phyloP scores from a whole-genome alignment of 495 filamentous ascomycete genomes.

The Apiosordaria backusii region DNA sequence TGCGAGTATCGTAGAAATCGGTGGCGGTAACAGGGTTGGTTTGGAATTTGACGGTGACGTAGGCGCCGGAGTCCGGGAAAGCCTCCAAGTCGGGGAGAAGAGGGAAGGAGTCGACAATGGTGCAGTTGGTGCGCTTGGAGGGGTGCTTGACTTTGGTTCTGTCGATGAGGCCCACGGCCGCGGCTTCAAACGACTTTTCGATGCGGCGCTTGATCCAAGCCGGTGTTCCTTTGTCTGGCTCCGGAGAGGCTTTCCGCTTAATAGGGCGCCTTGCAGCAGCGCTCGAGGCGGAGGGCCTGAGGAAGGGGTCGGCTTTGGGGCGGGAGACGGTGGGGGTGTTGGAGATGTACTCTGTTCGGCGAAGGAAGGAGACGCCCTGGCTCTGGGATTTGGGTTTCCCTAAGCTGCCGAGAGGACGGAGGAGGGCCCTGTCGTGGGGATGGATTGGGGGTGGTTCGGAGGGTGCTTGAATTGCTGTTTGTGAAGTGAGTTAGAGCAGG shows the following conservation, averaged over 20 bases:
- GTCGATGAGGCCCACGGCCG: conserved; percentile 61
- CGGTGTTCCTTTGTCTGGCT: conserved; percentile 66
- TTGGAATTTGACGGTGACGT: conserved; percentile 83
- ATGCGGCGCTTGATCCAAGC: conserved; percentile 76
- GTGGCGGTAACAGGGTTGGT: conserved; percentile 67
- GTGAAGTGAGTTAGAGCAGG: not conserved
- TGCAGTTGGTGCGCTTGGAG: conserved; percentile 64
- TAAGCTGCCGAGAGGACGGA: conserved; percentile 73
- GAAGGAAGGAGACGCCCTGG: conserved; percentile 82
- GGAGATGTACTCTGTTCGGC: conserved; percentile 93
- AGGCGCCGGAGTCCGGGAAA: conserved; percentile 81
- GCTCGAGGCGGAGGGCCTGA: conserved; percentile 40
- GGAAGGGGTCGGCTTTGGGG: conserved; percentile 26
- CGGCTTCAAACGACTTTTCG: conserved; percentile 80
- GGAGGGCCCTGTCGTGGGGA: conserved; percentile 74
- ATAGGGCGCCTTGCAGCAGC: conserved; percentile 37
- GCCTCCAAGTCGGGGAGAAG: conserved; percentile 84
- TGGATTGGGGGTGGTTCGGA: conserved; percentile 66
- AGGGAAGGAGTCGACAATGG: conserved; percentile 74
- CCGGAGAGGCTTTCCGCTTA: conserved; percentile 42
- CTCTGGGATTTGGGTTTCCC: conserved; percentile 68
- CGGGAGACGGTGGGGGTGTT: conserved; percentile 68
- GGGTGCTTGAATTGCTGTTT: conserved; percentile 73
- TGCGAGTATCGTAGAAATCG: conserved; percentile 67
- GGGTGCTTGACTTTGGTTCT: conserved; percentile 78